These are phyloP conservation scores for Talinum fruticosum DNA, from an alignment of 148 eudicot species.

Conservation along the genomic window DNA sequence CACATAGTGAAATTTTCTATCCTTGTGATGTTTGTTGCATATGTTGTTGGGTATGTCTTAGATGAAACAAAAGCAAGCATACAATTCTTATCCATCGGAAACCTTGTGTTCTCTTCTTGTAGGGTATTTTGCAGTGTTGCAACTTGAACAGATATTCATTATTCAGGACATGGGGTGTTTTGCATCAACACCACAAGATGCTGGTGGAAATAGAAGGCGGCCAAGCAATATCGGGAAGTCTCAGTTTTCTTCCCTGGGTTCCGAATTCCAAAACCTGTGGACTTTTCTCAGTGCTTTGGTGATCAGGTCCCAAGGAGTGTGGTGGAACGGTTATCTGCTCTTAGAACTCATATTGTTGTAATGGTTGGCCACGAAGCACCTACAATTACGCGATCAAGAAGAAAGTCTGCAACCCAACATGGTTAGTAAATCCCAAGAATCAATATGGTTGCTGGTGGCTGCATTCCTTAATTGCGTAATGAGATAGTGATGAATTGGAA, in stretches of 20 bases:
- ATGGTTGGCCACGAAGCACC: conserved; percentile 99
- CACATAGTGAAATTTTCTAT: not conserved
- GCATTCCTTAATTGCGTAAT: not conserved
- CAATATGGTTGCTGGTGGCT: not conserved
- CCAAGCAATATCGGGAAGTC: conserved; percentile 91
- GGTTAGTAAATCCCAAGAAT: conserved; percentile 44
- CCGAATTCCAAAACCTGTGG: conserved; percentile 78
- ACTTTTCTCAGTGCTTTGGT: conserved; percentile 61
- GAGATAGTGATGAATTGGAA: conserved; percentile 14
- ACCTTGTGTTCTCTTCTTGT: not conserved
- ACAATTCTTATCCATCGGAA: not conserved
- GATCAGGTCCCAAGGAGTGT: conserved; percentile 54
- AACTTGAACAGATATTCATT: not conserved
- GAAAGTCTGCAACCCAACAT: conserved; percentile 82
- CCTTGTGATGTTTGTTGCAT: not conserved
- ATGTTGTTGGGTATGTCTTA: not conserved
- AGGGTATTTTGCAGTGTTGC: not conserved
- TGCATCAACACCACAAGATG: conserved; percentile 65
- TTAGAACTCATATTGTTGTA: conserved; percentile 83
- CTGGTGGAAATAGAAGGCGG: conserved; percentile 67
- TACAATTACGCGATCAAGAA: conserved; percentile 73
- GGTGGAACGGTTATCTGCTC: conserved; percentile 81
- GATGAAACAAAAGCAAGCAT: not conserved
- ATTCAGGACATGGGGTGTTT: conserved; percentile 74
- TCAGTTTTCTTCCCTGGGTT: conserved; percentile 86